Evolutionary conservation across 768 basidiomycete genomes (phyloP).

Genomic region (Tulasnella sp.): DNA sequence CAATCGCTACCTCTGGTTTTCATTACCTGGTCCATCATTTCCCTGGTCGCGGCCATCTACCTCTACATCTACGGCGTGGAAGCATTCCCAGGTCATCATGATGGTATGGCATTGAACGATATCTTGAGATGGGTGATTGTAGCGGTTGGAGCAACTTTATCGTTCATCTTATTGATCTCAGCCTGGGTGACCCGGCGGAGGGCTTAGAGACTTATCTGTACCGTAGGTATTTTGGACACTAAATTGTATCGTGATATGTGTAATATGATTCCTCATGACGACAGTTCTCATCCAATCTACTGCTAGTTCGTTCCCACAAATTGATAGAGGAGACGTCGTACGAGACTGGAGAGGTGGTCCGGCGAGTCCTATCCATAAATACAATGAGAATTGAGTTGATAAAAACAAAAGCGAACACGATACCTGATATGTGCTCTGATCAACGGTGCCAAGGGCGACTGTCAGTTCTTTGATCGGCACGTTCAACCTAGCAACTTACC

Average conservation of each 20-base stretch:
- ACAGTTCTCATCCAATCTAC: background rate
- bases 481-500: slow-evolving; percentile 51
- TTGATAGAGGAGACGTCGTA: slow-evolving; percentile 81
- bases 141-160: slow-evolving; percentile 12
- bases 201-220: background rate
- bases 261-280: background rate
- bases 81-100: slow-evolving; percentile 8
- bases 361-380: slow-evolving; percentile 62
- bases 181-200: background rate
- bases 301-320: slow-evolving; percentile 83
- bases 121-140: slow-evolving; percentile 29
- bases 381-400: background rate
- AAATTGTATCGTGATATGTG: background rate
- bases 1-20: slow-evolving; percentile 29
- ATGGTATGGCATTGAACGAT: slow-evolving; percentile 22
- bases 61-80: slow-evolving; percentile 25
- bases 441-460: slow-evolving; percentile 26
- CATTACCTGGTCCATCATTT: slow-evolving; percentile 20
- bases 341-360: slow-evolving; percentile 78
- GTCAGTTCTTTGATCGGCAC: background rate
- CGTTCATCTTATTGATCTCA: slow-evolving; percentile 22
- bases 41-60: slow-evolving; percentile 11
- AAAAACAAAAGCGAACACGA: background rate
- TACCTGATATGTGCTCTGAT: slow-evolving; percentile 77
- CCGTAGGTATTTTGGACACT: background rate